Evolutionary conservation across 768 basidiomycete genomes (phyloP).

Genomic region (Phaeolepiota aurea): DNA sequence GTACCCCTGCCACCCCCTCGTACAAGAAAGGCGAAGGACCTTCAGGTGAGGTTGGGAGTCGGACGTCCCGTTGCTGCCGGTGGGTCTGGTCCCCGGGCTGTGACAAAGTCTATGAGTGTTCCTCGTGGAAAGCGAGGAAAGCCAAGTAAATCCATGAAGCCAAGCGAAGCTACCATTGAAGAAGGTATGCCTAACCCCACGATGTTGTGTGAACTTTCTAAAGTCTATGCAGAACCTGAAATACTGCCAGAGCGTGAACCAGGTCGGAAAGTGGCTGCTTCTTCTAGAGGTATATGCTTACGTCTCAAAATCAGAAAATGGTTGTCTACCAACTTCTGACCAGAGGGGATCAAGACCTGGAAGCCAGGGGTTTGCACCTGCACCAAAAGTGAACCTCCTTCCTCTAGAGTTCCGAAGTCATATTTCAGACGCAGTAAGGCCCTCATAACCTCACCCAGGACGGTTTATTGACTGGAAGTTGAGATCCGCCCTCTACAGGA

Average conservation of each 20-base stretch:
- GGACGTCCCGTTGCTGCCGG: constrained; percentile 62
- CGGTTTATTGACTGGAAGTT: no score
- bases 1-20: constrained; percentile 25
- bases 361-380: no score
- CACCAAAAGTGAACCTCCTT: no score
- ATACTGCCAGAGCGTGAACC: not conserved
- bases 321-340: no score
- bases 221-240: constrained; percentile 17
- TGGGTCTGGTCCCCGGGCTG: constrained; percentile 54
- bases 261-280: not conserved
- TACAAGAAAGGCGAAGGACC: constrained; percentile 64
- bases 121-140: constrained; percentile 42
- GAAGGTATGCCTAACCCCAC: no score
- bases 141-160: constrained; percentile 39
- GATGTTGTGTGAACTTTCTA: constrained; percentile 7
- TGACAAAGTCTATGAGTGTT: constrained; percentile 52
- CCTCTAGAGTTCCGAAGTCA: no score
- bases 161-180: constrained; percentile 51
- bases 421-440: no score
- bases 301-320: no score
- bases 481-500: constrained; percentile 45
- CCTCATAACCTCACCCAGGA: no score
- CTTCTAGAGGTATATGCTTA: not conserved
- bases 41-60: constrained; percentile 62
- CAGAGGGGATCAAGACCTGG: no score